These are phyloP conservation scores for Cruciata laevipes DNA, from an alignment of 257 asterid genomes.

Conservation along the genomic window DNA sequence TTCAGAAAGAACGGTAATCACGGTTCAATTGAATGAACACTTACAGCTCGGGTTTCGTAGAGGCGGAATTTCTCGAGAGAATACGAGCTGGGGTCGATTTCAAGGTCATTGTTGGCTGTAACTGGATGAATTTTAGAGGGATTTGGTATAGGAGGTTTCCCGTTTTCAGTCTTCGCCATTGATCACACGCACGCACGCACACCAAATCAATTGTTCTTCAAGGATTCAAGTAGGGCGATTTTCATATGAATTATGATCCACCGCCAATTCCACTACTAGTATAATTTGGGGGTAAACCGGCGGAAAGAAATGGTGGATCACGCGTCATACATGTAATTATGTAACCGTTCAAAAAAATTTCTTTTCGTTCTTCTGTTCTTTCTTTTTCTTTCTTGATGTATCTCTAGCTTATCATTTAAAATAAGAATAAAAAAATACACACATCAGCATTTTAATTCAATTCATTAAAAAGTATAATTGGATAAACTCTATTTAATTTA, in stretches of 20 bases:
- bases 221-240: not conserved
- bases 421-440: no score
- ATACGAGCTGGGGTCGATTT: slow-evolving; percentile 53
- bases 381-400: no score
- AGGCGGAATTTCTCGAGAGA: slow-evolving; percentile 97
- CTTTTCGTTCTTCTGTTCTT: not conserved
- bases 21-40: slow-evolving; percentile 14
- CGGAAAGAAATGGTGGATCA: not conserved
- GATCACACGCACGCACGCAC: not conserved
- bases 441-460: no score
- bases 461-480: no score
- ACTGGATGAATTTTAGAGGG: slow-evolving; percentile 45
- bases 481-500: no score
- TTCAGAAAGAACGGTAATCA: no score
- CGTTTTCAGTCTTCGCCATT: slow-evolving; percentile 62
- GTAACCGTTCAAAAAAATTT: not conserved
- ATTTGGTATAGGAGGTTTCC: slow-evolving; percentile 42
- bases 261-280: not conserved
- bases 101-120: slow-evolving; percentile 39
- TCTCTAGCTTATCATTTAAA: no score
- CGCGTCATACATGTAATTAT: not conserved
- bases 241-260: not conserved
- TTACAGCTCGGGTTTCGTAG: slow-evolving; percentile 80
- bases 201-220: not conserved
- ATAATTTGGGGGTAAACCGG: not conserved